Conservation (phyloP, 176 grass and related monocot species). For the Lolium rigidum region DNA sequence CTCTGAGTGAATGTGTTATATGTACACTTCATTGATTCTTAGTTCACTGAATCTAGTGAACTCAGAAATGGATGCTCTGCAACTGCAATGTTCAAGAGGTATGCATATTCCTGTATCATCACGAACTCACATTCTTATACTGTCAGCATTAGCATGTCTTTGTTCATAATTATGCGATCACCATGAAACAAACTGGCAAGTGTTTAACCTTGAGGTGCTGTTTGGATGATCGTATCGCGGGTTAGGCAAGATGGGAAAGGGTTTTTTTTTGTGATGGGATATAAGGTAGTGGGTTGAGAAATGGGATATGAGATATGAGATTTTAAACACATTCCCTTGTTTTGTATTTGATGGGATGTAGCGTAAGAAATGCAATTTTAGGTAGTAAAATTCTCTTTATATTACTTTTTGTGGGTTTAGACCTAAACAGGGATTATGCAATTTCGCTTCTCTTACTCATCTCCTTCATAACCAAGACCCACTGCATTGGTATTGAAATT, state of each 20-base stretch:
- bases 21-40: background rate
- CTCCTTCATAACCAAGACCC: background rate
- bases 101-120: background rate
- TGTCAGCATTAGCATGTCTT: background rate
- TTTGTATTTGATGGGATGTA: background rate
- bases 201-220: background rate
- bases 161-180: background rate
- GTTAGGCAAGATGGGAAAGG: background rate
- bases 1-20: conserved; percentile 30
- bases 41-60: conserved; percentile 1
- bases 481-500: background rate
- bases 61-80: background rate
- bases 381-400: background rate
- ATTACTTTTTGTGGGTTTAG: background rate
- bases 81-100: conserved; percentile 1
- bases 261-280: background rate
- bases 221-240: background rate
- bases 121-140: background rate
- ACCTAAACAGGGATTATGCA: background rate
- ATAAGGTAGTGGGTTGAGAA: background rate
- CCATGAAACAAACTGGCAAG: background rate
- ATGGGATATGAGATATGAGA: background rate
- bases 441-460: background rate
- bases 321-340: background rate
- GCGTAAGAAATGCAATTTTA: background rate